Evolutionary conservation across 2,329 filamentous ascomycete species (phyloP), one percentile per base, ranked within the genome.

Genomic region (Camillea tinctor): DNA sequence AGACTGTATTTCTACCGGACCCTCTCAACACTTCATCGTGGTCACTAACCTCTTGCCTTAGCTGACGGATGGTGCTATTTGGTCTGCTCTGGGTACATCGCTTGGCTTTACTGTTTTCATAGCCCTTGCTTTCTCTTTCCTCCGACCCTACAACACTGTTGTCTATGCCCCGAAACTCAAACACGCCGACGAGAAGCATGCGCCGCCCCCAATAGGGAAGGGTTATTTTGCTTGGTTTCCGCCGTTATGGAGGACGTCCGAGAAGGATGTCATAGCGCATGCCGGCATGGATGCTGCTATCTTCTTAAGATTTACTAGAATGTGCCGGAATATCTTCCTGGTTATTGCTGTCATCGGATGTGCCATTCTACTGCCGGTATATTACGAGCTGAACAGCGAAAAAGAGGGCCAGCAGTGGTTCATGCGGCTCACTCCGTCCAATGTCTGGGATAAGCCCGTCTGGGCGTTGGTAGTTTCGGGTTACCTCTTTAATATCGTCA

Each of bases 81-180:
- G 88, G 76, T 89, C 91, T 60, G 92, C 93, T 54, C 79, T 98
- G 51, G 90, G 81, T 64, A 92, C 90, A 21, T 96, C 94, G 2
- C 73, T 97, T 51, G 90, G 86, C 58, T 80, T 95, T 71, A 92
- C 92, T 8, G 71, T 84, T 64, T 81, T 88, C 67, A 88, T 97
- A 68, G 88, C 92, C 63, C 73, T 96, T 60, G 77, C 88, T 65
- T 99, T 98, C 82, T 97, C 92, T 64, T 80, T 97, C 69, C 81
- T 98, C 58, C 91, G 95, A 62, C 95, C 95, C 4, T 93, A 93
- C 76, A 94, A 98, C 75, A 90, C 89, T 58, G 85, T 94, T 68
- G 92, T 99, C 53, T 99, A 99, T 77, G 93, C 95, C 3, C 95
- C 95, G 49, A 94, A 96, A 74, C 82, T 96, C 54, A 96, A 96